phyloP scores from a whole-genome alignment of 441 rosid species.

The Corymbia calophylla region DNA sequence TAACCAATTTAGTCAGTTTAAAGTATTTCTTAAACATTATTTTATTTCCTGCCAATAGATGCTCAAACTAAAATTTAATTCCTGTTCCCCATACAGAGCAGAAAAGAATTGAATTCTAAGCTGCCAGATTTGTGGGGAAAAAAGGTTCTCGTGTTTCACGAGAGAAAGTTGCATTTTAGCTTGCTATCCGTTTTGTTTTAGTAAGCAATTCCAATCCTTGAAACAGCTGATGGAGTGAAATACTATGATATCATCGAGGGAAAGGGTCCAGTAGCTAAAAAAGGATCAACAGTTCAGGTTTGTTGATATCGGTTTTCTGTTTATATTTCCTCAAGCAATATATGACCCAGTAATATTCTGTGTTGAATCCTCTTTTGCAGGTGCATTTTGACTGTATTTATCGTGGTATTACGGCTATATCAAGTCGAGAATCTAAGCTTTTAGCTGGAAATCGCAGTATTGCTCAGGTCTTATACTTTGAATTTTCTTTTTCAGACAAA shows the following conservation, averaged over 20 bases:
- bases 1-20: not conserved
- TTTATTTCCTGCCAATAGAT: not conserved
- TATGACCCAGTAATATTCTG: not conserved
- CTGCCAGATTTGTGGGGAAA: not conserved
- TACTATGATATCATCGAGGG: slow-evolving; percentile 83
- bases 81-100: not conserved
- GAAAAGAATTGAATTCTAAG: not conserved
- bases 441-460: slow-evolving; percentile 86
- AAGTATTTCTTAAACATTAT: not conserved
- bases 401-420: slow-evolving; percentile 70
- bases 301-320: not conserved
- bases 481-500: not conserved
- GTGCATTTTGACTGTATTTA: slow-evolving; percentile 92
- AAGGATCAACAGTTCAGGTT: slow-evolving; percentile 83
- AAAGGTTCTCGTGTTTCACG: not conserved
- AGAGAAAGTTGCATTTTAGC: not conserved
- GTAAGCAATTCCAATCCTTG: not conserved
- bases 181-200: not conserved
- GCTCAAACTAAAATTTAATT: not conserved
- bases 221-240: slow-evolving; percentile 76
- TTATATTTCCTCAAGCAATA: not conserved
- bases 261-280: slow-evolving; percentile 66
- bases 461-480: slow-evolving; percentile 45
- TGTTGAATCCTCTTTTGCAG: slow-evolving; percentile 15
- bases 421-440: slow-evolving; percentile 90